Evolutionary conservation across 1,139 yeast species (phyloP).

Genomic region (Eremothecium cymbalariae): DNA sequence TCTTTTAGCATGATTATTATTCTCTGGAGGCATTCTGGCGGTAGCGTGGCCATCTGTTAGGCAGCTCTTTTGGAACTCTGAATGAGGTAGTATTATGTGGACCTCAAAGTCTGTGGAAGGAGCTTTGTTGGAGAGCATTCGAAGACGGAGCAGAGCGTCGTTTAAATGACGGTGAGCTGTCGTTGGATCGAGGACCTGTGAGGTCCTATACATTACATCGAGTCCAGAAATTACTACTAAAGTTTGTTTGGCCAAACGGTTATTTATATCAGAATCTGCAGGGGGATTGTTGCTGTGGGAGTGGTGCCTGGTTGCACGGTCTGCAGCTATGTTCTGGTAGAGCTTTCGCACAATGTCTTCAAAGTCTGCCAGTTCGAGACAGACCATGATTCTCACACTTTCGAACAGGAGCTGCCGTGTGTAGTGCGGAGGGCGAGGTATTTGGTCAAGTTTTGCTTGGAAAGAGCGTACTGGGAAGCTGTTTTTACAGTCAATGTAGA

Average conservation of each 20-base stretch:
- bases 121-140: constrained; percentile 17
- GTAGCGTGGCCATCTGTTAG: no score
- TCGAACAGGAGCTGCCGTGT: constrained; percentile 19
- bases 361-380: constrained; percentile 25
- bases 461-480: constrained; percentile 3
- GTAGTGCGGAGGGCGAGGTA: neutral
- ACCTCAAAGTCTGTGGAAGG: constrained; percentile 10
- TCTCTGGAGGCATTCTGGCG: neutral
- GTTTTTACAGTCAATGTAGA: constrained; percentile 4
- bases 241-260: neutral
- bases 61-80: constrained; percentile 6
- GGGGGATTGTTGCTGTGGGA: neutral
- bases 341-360: constrained; percentile 15
- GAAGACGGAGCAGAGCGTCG: constrained; percentile 18
- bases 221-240: constrained; percentile 20
- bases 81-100: constrained; percentile 1
- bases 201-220: constrained; percentile 25
- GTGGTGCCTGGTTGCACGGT: constrained; percentile 9
- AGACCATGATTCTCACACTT: constrained; percentile 21
- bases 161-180: constrained; percentile 20
- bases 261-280: no score
- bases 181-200: constrained; percentile 17
- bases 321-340: constrained; percentile 14
- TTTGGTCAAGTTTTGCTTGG: neutral
- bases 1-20: constrained; percentile 9